These are phyloP conservation scores for fission yeast (Schizosaccharomyces pombe) DNA, from an alignment of 805 yeast genomes.

Conservation along the genomic window DNA sequence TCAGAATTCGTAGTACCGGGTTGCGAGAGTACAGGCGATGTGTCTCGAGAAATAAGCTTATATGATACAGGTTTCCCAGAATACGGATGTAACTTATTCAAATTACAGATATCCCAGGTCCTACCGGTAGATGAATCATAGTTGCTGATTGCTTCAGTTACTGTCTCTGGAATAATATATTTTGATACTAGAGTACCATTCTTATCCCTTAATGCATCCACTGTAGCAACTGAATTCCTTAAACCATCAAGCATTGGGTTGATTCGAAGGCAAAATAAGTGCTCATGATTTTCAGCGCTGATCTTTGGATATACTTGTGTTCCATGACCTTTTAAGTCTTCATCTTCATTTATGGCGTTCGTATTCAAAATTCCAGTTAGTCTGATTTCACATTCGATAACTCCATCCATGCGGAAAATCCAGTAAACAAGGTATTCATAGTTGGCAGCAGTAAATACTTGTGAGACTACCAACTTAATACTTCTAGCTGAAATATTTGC, in stretches of 20 bases:
- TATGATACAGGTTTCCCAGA: constrained; percentile 57
- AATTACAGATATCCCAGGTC: constrained; percentile 60
- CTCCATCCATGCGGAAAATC: constrained; percentile 65
- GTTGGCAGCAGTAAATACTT: constrained; percentile 69
- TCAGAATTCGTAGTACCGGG: constrained; percentile 51
- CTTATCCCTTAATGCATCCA: constrained; percentile 40
- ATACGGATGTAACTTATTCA: constrained; percentile 37
- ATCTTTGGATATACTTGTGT: constrained; percentile 58
- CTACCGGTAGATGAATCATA: constrained; percentile 39
- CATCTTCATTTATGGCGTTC: constrained; percentile 37
- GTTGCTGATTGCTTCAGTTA: constrained; percentile 36
- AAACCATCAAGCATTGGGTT: constrained; percentile 69
- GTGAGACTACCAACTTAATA: constrained; percentile 48
- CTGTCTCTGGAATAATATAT: constrained; percentile 34
- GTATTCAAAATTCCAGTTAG: constrained; percentile 70
- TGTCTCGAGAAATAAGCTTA: constrained; percentile 52
- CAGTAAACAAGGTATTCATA: constrained; percentile 69
- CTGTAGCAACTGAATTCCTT: constrained; percentile 44
- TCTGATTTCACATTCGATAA: constrained; percentile 54
- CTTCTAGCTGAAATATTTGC: constrained; percentile 58
- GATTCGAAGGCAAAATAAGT: constrained; percentile 50
- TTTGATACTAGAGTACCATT: constrained; percentile 36
- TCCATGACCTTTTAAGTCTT: constrained; percentile 54
- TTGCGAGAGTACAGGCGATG: constrained; percentile 50
- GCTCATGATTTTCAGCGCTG: constrained; percentile 74